These are phyloP conservation scores for Pezizomycotina sp. DNA, from an alignment of 2,329 filamentous ascomycete species.

Conservation along the genomic window DNA sequence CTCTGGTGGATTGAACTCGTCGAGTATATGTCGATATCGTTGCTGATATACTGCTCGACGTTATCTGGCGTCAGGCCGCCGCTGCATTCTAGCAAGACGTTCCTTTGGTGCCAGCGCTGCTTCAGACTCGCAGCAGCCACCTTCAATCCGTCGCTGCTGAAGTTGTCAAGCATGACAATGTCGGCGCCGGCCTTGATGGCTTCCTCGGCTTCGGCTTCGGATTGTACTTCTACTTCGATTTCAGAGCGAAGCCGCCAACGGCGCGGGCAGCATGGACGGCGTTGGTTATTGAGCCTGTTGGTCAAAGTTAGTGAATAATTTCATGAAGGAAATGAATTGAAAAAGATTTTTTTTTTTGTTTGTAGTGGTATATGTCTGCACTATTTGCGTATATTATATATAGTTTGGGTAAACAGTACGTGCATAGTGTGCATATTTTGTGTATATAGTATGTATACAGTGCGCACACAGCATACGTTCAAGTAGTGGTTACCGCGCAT, in stretches of 20 bases:
- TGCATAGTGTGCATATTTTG: too few species aligned
- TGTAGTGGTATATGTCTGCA: too few species aligned
- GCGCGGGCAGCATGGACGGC: constrained; percentile 71
- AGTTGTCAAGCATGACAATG: constrained; percentile 96
- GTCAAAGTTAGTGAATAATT: constrained; percentile 22
- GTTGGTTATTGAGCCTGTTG: constrained; percentile 53
- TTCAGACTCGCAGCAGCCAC: constrained; percentile 59
- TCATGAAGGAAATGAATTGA: constrained; percentile 21
- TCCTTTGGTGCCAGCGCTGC: constrained; percentile 57
- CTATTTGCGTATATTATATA: too few species aligned
- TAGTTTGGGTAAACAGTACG: too few species aligned
- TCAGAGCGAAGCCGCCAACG: constrained; percentile 75
- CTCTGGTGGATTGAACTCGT: constrained; percentile 79
- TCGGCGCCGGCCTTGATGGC: constrained; percentile 83
- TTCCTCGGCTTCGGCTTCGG: constrained; percentile 72
- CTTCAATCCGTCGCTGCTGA: constrained; percentile 61
- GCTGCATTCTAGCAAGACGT: constrained; percentile 76
- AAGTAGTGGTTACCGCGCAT: too few species aligned
- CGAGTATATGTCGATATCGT: constrained; percentile 89
- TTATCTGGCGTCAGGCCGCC: constrained; percentile 78
- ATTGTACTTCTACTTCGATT: constrained; percentile 90
- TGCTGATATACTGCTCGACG: constrained; percentile 61
- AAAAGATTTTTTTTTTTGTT: too few species aligned
- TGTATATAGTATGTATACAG: too few species aligned
- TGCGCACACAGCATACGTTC: too few species aligned